Evolutionary conservation across 2,329 filamentous ascomycete species (phyloP).

Genomic region (Ceratocystis cubensis): DNA sequence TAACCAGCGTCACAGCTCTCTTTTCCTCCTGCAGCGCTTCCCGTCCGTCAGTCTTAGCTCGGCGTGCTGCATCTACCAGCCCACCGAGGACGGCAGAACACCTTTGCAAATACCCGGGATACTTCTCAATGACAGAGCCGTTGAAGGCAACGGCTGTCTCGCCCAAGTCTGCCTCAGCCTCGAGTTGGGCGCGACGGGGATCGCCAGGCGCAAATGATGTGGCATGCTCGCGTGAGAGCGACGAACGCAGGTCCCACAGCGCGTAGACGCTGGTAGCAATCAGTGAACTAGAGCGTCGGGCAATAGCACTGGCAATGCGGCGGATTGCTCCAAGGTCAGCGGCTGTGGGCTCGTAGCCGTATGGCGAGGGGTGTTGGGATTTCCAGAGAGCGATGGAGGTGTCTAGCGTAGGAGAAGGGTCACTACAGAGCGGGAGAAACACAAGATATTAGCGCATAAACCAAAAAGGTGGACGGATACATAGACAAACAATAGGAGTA

Average conservation of each 20-base stretch:
- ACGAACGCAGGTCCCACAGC: slow-evolving; percentile 44
- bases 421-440: slow-evolving; percentile 23
- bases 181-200: slow-evolving; percentile 34
- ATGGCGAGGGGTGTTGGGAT: slow-evolving; percentile 29
- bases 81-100: slow-evolving; percentile 53
- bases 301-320: slow-evolving; percentile 41
- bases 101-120: slow-evolving; percentile 50
- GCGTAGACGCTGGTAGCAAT: slow-evolving; percentile 47
- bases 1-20: slow-evolving; percentile 46
- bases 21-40: slow-evolving; percentile 13
- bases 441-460: not conserved
- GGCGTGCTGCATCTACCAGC: slow-evolving; percentile 35
- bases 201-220: slow-evolving; percentile 28
- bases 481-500: not conserved
- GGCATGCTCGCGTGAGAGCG: slow-evolving; percentile 30
- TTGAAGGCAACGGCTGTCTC: slow-evolving; percentile 60
- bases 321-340: slow-evolving; percentile 42
- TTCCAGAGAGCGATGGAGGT: slow-evolving; percentile 10
- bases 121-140: slow-evolving; percentile 67
- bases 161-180: slow-evolving; percentile 37
- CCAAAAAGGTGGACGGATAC: too few species aligned
- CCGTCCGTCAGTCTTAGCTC: not conserved
- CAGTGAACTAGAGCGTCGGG: slow-evolving; percentile 46
- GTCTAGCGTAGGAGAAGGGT: not conserved
- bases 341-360: slow-evolving; percentile 28